Conservation (phyloP, 106 monocot species). For the Platanthera guangdongensis region DNA sequence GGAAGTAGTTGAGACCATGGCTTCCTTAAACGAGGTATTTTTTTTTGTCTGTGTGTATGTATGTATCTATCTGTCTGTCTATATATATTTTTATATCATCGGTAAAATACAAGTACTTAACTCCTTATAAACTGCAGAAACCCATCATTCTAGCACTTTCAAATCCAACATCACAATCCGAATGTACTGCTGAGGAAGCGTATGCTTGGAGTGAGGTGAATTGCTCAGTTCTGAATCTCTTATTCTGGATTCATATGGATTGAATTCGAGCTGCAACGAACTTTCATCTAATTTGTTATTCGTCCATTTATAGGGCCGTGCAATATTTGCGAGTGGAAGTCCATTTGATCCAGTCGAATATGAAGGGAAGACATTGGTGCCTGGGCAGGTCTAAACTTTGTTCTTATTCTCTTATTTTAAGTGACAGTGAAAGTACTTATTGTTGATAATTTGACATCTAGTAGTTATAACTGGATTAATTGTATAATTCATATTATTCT, state of each 20-base stretch:
- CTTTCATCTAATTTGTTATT: not conserved
- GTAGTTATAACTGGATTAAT: too few relatives aligned
- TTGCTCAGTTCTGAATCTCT: not conserved
- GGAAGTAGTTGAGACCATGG: conserved; percentile 73
- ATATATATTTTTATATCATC: too few relatives aligned
- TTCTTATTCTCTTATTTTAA: not conserved
- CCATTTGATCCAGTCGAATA: conserved; percentile 20
- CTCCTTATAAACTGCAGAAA: conserved; percentile 24
- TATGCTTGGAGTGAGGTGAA: conserved; percentile 64
- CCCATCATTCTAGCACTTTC: conserved; percentile 65
- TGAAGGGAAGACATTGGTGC: conserved; percentile 11
- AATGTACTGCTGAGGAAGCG: conserved; percentile 74
- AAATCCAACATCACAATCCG: conserved; percentile 65
- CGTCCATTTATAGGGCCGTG: conserved; percentile 8
- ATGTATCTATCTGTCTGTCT: too few relatives aligned
- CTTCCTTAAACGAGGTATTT: conserved; percentile 70
- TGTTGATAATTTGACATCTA: too few relatives aligned
- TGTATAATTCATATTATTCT: not conserved
- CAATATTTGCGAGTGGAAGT: conserved; percentile 17
- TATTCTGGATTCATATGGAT: not conserved
- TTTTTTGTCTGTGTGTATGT: not conserved
- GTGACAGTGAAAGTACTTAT: too few relatives aligned
- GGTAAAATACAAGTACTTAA: not conserved
- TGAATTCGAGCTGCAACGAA: not conserved
- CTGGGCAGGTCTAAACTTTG: conserved; percentile 10